Base-by-base conservation (phyloP, 306 rosid genomes). In the Lagenaria siceraria region DNA sequence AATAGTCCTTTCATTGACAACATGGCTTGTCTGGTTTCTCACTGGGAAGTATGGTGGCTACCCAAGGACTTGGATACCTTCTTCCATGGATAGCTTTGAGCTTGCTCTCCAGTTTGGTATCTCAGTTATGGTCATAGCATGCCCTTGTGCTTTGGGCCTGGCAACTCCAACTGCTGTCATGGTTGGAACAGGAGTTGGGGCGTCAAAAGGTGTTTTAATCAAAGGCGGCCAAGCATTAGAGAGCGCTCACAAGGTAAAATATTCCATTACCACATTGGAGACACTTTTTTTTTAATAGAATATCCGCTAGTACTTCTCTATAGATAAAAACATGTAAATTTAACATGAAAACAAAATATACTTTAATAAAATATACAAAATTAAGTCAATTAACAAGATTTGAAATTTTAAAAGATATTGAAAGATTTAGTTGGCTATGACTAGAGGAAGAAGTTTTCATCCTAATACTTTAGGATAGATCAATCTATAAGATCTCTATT, bases 141-240 rank as follows among this genome's bases (percentile, higher is more conserved):
- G 98, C 80, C 98, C 98, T 78, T 93, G 98, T 88, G 97, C 98
- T 76, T 82, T 90, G 64, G 98, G 98, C 81, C 87, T 93, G 48
- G 98, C 97, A 21, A 93, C 98, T 53, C 98, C 98, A 19, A 93
- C 98, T 7, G 97, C 98, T 4, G 95, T 93, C 77, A 90, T 93
- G 98, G 98, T 93, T 76, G 98, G 95, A 54, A 93, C 97, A 8
- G 97, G 98, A 68, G 97, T 93, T 61, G 98, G 98, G 38, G 98
- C 98, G 6, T 83, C 95, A 75, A 93, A 90, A 78, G 98, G 98
- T 78, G 91, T 93, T 25, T 80, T 93, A 78, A 90, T 93, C 84
- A 93, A 93, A 88, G 98, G 98, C 4, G 98, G 98, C 6, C 90
- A 87, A 77, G 98, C 98, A 12, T 82, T 93, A 83, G 97, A 90